These are phyloP conservation scores for Monilinia fructicola DNA, from an alignment of 2,329 filamentous ascomycete genomes.

Conservation along the genomic window DNA sequence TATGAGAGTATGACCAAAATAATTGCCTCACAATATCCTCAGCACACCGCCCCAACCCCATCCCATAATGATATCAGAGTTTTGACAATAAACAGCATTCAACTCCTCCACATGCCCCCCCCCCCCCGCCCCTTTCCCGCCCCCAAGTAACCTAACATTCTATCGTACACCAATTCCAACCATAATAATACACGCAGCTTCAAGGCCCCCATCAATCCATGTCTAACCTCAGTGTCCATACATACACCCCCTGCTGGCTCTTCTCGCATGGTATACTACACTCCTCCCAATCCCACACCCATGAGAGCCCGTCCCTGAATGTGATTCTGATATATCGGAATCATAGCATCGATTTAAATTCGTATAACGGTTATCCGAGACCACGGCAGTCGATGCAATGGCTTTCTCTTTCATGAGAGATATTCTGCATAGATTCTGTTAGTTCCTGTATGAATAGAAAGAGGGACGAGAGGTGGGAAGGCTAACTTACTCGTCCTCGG, in stretches of 20 bases:
- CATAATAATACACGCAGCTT: conserved; percentile 6
- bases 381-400: conserved; percentile 38
- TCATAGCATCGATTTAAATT: conserved; percentile 22
- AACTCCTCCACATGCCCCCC: background rate
- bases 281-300: conserved; percentile 32
- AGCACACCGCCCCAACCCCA: background rate
- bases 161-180: conserved; percentile 18
- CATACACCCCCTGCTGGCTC: conserved; percentile 31
- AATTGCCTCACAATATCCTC: background rate
- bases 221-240: conserved; percentile 2
- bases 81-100: background rate
- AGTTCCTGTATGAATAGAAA: background rate
- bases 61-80: background rate
- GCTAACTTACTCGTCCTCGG: conserved; percentile 56
- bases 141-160: background rate
- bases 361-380: conserved; percentile 29
- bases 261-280: conserved; percentile 35
- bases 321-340: conserved; percentile 24
- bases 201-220: background rate
- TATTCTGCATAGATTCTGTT: conserved; percentile 28
- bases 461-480: conserved; percentile 4
- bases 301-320: conserved; percentile 30
- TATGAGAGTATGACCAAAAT: background rate
- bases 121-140: no score
- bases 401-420: conserved; percentile 40